Conservation (phyloP, 2,329 filamentous ascomycete genomes). For the Alternaria sp. region DNA sequence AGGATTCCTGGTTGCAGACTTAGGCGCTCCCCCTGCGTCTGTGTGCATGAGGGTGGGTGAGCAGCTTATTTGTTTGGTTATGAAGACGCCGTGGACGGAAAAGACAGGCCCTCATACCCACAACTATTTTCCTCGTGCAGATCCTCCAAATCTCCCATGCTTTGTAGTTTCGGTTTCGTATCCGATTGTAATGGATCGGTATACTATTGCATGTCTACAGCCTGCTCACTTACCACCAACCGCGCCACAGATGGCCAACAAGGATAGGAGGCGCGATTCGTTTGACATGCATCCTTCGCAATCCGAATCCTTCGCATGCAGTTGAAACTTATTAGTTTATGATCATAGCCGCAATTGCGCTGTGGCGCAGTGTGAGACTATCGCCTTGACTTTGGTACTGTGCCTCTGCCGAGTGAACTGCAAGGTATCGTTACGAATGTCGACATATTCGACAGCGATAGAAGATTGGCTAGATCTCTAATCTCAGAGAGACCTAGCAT, state of each 20-base stretch:
- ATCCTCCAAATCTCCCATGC: neutral
- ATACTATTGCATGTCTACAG: neutral
- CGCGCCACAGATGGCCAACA: neutral
- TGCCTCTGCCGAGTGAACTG: neutral
- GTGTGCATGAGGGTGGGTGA: neutral
- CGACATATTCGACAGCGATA: neutral
- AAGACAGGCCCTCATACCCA: neutral
- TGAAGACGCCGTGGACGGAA: neutral
- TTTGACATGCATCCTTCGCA: neutral
- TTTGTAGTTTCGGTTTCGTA: neutral
- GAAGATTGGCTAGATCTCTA: neutral
- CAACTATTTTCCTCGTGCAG: too few species aligned
- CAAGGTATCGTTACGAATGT: neutral
- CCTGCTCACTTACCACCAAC: neutral
- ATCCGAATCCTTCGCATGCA: neutral
- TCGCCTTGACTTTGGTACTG: neutral
- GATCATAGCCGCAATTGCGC: neutral
- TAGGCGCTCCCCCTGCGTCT: neutral
- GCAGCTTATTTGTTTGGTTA: neutral
- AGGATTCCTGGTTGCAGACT: neutral
- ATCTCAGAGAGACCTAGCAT: neutral
- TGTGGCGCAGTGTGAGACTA: neutral
- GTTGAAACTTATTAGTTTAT: neutral
- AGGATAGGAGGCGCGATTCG: neutral
- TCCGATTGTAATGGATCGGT: neutral